Base-by-base conservation (phyloP, 1,139 yeast genomes). In the Suhomyces panamericanus region DNA sequence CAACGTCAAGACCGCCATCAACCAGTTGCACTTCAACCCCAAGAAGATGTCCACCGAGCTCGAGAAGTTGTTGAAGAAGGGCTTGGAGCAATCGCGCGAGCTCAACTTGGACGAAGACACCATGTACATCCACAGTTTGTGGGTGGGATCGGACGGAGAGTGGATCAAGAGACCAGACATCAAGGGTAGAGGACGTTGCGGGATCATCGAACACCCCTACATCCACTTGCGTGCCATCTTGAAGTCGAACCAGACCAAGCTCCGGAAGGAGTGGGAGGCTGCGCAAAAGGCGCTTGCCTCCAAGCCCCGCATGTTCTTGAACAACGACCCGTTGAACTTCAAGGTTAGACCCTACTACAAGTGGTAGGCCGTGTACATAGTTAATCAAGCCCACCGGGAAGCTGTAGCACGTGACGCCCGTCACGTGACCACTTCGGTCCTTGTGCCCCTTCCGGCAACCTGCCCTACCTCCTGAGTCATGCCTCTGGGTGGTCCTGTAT, bases 171-270 rank as follows among this genome's bases (percentile, higher is more conserved):
- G 95, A 63, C 66, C 83, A n/a, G 96, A 91, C 55, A 76, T 79
- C 59, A 90, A 89, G 70, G 96, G 95, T 51, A 83, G 98, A 71
- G 97, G 97, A 52, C 81, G 96, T 65, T 75, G 80, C 32, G 98
- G 98, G 60, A 68, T 87, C 43, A 78, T 87, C 42, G 78, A 76
- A 35, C 95, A 88, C 62, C 82, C 86, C 51, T 85, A 79, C 63
- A 80, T 89, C 46, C 96, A 93, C 63, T 81, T 91, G 39, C 83
- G 86, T 67, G 89, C 87, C 42, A 75, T 91, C 49, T 73, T 91
- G 52, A 85, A 83, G 63, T 76, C 87, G 7, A 71, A 76, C 37
- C 79, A 81, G 55, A 85, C 95, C 17, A 70, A 72, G 56, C 65
- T 68, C 47, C 78, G 95, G 65, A 63, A 80, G 49, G 78, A 71